Evolutionary conservation across 108 stramenopile species (phyloP).

Genomic region (Nitzschia putrida): DNA sequence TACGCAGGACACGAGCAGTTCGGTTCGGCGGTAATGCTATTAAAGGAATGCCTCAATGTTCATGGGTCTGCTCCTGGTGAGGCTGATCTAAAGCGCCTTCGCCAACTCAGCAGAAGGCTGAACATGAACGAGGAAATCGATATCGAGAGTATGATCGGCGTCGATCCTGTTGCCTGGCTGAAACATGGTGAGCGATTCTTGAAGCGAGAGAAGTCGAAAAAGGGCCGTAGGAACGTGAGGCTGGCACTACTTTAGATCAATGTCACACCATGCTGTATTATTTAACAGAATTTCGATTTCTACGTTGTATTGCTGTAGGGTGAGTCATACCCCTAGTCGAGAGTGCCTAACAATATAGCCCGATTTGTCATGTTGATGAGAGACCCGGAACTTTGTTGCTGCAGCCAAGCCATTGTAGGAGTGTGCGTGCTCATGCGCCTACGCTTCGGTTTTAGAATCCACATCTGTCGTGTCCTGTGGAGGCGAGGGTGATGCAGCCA

Average conservation of each 20-base stretch:
- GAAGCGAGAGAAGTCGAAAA: slow-evolving; percentile 60
- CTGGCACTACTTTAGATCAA: slow-evolving; percentile 8
- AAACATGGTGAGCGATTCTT: slow-evolving; percentile 59
- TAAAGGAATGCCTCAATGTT: slow-evolving; percentile 74
- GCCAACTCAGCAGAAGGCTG: slow-evolving; percentile 54
- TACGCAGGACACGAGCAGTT: slow-evolving; percentile 62
- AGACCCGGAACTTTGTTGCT: too few relatives aligned
- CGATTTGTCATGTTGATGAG: too few relatives aligned
- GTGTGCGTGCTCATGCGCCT: too few relatives aligned
- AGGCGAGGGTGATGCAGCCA: too few relatives aligned
- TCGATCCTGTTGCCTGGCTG: slow-evolving; percentile 78
- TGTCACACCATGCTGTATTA: neutral
- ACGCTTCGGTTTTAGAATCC: too few relatives aligned
- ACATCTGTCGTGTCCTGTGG: too few relatives aligned
- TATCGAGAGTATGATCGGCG: slow-evolving; percentile 63
- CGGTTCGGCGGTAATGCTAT: slow-evolving; percentile 73
- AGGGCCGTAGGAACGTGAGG: slow-evolving; percentile 39
- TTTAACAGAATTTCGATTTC: too few relatives aligned
- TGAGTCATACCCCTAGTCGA: too few relatives aligned
- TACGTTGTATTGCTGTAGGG: too few relatives aligned
- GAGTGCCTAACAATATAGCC: too few relatives aligned
- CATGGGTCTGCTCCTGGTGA: slow-evolving; percentile 77
- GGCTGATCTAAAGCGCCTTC: slow-evolving; percentile 49
- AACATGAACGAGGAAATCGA: slow-evolving; percentile 42
- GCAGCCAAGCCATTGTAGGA: too few relatives aligned